A percentile compares a stretch with the other conserved stretches of the same genome.
These are phyloP conservation scores for Fomes fomentarius DNA, from an alignment of 1,284 basidiomycete genomes.

Conservation along the genomic window DNA sequence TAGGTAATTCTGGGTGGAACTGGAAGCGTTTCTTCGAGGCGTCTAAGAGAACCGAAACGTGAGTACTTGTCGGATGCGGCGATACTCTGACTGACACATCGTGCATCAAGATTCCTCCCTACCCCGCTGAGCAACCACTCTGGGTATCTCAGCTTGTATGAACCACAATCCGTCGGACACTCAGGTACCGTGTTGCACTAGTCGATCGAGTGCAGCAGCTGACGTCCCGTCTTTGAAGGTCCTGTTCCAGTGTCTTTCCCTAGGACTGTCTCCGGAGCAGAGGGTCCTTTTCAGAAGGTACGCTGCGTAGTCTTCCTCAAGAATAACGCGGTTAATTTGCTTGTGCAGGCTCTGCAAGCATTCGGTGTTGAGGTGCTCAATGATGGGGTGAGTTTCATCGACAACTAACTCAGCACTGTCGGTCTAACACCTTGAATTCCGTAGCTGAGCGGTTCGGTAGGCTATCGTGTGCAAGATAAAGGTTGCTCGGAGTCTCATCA, in stretches of 20 bases:
- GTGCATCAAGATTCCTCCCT: not conserved
- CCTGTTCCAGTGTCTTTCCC: slow-evolving; percentile 14
- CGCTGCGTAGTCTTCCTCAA: not conserved
- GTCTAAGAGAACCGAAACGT: slow-evolving; percentile 25
- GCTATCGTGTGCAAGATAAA: not conserved
- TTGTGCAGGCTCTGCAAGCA: slow-evolving; percentile 12
- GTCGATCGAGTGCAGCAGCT: not conserved
- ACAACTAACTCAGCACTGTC: not conserved
- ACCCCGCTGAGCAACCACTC: not conserved
- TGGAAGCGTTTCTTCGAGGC: slow-evolving; percentile 20
- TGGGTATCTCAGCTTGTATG: not conserved
- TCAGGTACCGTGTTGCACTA: not conserved
- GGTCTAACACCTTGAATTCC: not conserved
- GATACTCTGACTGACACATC: no score
- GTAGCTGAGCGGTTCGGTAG: slow-evolving; percentile 26
- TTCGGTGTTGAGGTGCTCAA: slow-evolving; percentile 18
- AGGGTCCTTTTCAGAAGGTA: slow-evolving; percentile 19
- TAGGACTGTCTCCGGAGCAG: slow-evolving; percentile 7
- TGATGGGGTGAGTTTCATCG: slow-evolving; percentile 17
- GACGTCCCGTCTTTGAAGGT: slow-evolving; percentile 4
- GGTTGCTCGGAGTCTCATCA: not conserved
- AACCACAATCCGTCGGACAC: slow-evolving; percentile 3
- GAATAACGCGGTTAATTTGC: not conserved
- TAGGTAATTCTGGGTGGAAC: no score
- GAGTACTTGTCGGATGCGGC: not conserved